Percentiles rank a stretch among this genome's conserved stretches.
Conservation (phyloP, 2,329 filamentous ascomycete species). For the Alternaria sp. region DNA sequence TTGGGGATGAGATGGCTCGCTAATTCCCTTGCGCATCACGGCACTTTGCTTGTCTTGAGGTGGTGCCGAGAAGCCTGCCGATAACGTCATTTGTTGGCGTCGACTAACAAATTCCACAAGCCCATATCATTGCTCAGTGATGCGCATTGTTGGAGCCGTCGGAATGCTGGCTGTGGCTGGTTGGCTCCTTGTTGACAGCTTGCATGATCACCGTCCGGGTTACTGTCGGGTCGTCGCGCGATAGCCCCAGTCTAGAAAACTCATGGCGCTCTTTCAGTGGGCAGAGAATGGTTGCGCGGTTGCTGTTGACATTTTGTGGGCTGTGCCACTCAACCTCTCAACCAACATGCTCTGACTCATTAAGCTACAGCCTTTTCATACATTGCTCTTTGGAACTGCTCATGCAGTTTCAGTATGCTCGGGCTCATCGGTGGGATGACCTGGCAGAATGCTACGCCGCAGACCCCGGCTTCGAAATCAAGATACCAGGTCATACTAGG, state of each 20-base stretch:
- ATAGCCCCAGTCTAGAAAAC: constrained; percentile 8
- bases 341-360: neutral
- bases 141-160: constrained; percentile 14
- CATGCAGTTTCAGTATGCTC: constrained; percentile 13
- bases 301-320: constrained; percentile 1
- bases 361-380: constrained; percentile 1
- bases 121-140: constrained; percentile 31
- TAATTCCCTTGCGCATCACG: constrained; percentile 21
- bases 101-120: constrained; percentile 17
- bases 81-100: constrained; percentile 33
- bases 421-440: constrained; percentile 25
- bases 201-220: constrained; percentile 15
- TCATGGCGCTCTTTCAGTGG: constrained; percentile 1
- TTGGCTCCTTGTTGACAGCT: constrained; percentile 18
- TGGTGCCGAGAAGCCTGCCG: constrained; percentile 25
- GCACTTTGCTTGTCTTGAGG: constrained; percentile 19
- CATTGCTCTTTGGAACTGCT: constrained; percentile 17
- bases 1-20: constrained; percentile 23
- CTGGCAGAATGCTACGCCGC: constrained; percentile 24
- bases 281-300: neutral
- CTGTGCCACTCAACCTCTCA: neutral
- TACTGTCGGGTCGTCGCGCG: constrained; percentile 13
- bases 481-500: constrained; percentile 24
- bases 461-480: constrained; percentile 18
- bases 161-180: constrained; percentile 9